These are phyloP conservation scores for Medicago lupulina DNA, from an alignment of 306 rosid species.

Conservation along the genomic window DNA sequence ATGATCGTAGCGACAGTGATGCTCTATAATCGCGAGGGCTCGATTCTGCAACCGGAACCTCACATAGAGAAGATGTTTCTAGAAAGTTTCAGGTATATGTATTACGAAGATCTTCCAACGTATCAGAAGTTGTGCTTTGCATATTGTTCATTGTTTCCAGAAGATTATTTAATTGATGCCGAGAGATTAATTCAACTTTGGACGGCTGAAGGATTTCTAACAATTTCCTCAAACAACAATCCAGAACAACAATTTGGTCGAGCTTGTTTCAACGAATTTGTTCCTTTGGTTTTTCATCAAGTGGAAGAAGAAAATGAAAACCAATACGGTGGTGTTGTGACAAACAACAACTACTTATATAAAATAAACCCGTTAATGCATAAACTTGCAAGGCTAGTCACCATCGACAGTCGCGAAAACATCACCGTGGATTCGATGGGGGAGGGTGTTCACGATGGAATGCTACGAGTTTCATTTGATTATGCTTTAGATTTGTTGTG, in stretches of 20 bases:
- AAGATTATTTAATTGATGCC: neutral
- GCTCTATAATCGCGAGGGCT: neutral
- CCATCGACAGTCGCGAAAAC: neutral
- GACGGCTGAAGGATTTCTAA: conserved; percentile 22
- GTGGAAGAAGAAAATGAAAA: neutral
- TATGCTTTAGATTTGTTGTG: neutral
- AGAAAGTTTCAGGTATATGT: neutral
- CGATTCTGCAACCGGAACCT: neutral
- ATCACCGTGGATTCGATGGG: neutral
- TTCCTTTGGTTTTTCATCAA: neutral
- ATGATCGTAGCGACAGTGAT: neutral
- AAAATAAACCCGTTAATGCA: conserved; percentile 19
- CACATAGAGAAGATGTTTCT: neutral
- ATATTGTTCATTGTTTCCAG: conserved; percentile 21
- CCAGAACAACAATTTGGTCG: neutral
- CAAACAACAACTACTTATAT: neutral
- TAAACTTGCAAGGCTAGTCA: neutral
- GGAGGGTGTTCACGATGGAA: neutral
- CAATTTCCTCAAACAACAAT: neutral
- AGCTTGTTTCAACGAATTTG: neutral
- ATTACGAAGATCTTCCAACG: neutral
- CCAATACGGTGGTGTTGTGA: neutral
- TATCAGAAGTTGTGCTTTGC: neutral
- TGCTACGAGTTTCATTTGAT: conserved; percentile 19
- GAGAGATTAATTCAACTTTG: conserved; percentile 3